These are phyloP conservation scores for Agrostemma githago DNA, from an alignment of 148 eudicot species.

Conservation along the genomic window DNA sequence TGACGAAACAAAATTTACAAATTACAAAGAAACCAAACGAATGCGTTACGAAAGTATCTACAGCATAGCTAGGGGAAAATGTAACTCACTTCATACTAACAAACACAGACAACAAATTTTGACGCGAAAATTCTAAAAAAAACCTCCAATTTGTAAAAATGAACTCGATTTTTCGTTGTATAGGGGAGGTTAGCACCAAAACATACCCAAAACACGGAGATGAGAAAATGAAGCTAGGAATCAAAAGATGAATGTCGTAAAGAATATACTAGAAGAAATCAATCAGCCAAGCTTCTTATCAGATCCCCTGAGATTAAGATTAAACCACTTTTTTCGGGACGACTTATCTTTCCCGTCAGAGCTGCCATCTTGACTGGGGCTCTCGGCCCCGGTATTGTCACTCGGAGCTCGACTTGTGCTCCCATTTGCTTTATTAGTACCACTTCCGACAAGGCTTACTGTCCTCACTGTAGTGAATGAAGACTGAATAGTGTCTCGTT, in stretches of 20 bases:
- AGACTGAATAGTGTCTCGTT: constrained; percentile 80
- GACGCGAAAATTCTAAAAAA: not conserved
- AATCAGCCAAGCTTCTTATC: constrained; percentile 48
- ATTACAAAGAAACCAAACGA: not conserved
- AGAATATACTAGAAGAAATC: not conserved
- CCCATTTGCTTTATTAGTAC: constrained; percentile 47
- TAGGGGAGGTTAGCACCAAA: constrained; percentile 5
- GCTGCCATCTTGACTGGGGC: constrained; percentile 73
- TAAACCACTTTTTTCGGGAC: constrained; percentile 80
- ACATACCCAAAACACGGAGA: constrained; percentile 11
- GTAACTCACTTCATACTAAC: constrained; percentile 2
- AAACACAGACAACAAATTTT: not conserved
- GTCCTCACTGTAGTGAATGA: constrained; percentile 60
- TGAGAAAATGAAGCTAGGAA: not conserved
- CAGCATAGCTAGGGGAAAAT: not conserved
- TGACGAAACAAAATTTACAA: not conserved
- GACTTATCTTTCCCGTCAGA: constrained; percentile 80
- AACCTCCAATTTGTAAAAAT: not conserved
- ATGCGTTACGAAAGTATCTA: not conserved
- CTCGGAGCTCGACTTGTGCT: constrained; percentile 55
- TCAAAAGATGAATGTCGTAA: constrained; percentile 5
- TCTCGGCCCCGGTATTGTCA: constrained; percentile 57
- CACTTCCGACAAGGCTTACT: constrained; percentile 26
- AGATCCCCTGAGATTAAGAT: constrained; percentile 73
- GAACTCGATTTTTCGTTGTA: not conserved